Evolutionary conservation across 805 yeast genomes (phyloP), one percentile per base, ranked within the genome.

Genomic region (Yarrowia sp.): DNA sequence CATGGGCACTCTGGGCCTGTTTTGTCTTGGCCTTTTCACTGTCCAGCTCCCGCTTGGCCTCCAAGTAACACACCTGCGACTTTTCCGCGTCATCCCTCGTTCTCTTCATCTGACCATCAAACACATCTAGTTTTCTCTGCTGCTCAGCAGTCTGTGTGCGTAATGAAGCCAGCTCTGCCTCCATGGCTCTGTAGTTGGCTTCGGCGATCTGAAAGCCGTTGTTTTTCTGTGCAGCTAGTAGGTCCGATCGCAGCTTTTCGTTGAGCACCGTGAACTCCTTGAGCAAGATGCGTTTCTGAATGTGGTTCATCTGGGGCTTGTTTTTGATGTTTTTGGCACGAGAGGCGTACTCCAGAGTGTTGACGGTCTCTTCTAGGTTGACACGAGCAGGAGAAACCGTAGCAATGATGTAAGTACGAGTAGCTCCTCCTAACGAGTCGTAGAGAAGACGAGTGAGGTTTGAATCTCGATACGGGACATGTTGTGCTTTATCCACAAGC

Each of bases 381-480:
- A 85, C 81, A 69, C 84, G 84, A 0, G 96, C 96, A 0, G 97
- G 96, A 9, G 96, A 90, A 1, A 92, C 83, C 0, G 97, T 92
- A 1, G 97, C 96, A 33, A 92, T 90, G 68, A 92, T 82, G 39
- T 93, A 88, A 0, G 98, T 92, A 73, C 90, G 89, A 0, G 97
- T 92, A 68, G 86, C 83, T 1, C 97, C 97, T 1, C 98, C 98
- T 3, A 93, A 80, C 0, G 94, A 89, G 73, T 90, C 96, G 73
- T 91, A 95, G 46, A 91, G 79, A 19, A 91, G 77, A 70, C 92
- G 81, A 0, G 97, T 91, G 69, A 91, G 81, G 76, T 91, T 91
- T 0, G 95, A 90, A 72, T 91, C 96, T 70, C 96, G 76, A 75
- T 92, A 92, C 0, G 98, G 98, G 38, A 94, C 86, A 75, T 91